Conservation (phyloP, 2,329 filamentous ascomycete genomes). For the Xylaria sp. region DNA sequence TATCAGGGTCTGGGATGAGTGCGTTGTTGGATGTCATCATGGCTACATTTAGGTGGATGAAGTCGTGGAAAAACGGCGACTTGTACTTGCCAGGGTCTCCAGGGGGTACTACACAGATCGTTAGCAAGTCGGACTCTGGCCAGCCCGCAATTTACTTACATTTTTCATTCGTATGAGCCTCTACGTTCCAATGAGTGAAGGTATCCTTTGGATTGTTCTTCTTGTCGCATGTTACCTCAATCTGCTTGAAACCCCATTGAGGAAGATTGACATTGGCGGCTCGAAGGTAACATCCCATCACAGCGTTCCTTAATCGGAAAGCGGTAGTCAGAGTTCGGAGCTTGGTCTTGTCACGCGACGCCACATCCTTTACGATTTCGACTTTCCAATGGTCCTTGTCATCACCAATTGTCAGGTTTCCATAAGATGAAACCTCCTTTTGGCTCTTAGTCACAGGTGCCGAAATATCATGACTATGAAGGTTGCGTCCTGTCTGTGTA, state of each 20-base stretch:
- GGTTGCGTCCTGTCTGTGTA: constrained; percentile 93
- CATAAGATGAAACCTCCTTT: constrained; percentile 94
- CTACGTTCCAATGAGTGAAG: constrained; percentile 99
- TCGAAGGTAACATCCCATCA: constrained; percentile 90
- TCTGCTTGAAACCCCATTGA: constrained; percentile 99
- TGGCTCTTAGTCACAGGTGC: constrained; percentile 91
- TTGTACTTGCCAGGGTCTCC: constrained; percentile 92
- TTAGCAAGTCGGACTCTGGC: constrained; percentile 24
- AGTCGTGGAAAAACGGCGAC: constrained; percentile 97
- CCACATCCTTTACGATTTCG: constrained; percentile 90
- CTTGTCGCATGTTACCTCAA: constrained; percentile 95
- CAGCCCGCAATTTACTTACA: constrained; percentile 66
- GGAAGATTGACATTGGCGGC: constrained; percentile 96
- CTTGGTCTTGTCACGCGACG: constrained; percentile 83
- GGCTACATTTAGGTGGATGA: constrained; percentile 96
- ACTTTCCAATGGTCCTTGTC: constrained; percentile 98
- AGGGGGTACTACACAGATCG: constrained; percentile 72
- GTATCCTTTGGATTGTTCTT: constrained; percentile 90
- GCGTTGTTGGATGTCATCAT: constrained; percentile 99
- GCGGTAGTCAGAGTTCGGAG: constrained; percentile 92
- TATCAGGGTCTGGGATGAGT: constrained; percentile 95
- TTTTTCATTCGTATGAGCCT: constrained; percentile 93
- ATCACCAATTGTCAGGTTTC: constrained; percentile 93
- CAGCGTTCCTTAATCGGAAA: constrained; percentile 85
- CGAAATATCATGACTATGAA: constrained; percentile 91